Evolutionary conservation across 192 early-diverging fungal genomes (phyloP), one percentile per base, ranked within the genome.

Genomic region (Coemansia sp.): DNA sequence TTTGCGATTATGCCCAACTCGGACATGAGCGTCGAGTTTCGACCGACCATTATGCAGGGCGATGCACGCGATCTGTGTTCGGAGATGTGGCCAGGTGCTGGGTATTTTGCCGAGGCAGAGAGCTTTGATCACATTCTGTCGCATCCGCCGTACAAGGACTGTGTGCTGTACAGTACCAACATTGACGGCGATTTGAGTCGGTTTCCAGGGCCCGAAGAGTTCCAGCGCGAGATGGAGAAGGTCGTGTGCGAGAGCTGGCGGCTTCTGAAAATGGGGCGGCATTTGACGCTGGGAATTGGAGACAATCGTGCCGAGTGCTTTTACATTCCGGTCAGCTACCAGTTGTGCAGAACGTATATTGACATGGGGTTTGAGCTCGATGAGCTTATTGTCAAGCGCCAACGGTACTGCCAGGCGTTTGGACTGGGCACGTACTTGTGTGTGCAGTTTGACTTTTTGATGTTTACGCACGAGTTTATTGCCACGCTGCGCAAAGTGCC

Each of bases 101-200:
- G 41, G 50, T 71, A 86, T 2, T 77, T 93, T 56, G 90, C 93
- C 58, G 88, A 82, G 59, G 74, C 76, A 20, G 90, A 90, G 27
- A 83, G 81, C 16, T 97, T 90, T 67, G 92, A 94, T 72, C 93
- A 94, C 61, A 82, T 97, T 6, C 82, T 97, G 26, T 93, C 91
- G 11, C 94, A 97, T 61, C 94, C 94, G 47, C 94, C 94, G 4
- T 97, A 97, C 75, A 97, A 97, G 73, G 93, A 95, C 68, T 94
- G 92, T 62, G 91, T 94, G 1, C 81, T 88, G 4, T 92, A 92
- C 69, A 92, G 90, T 54, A 85, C 89, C 5, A 88, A 93, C 65
- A 90, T 97, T 53, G 92, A 91, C 4, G 94, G 94, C 29, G 94
- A 96, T 43, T 74, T 96, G 48, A 75, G 73, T 41, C 83, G 91